These are phyloP conservation scores for Typha latifolia DNA, from an alignment of 176 grass and related monocot species.

Conservation along the genomic window DNA sequence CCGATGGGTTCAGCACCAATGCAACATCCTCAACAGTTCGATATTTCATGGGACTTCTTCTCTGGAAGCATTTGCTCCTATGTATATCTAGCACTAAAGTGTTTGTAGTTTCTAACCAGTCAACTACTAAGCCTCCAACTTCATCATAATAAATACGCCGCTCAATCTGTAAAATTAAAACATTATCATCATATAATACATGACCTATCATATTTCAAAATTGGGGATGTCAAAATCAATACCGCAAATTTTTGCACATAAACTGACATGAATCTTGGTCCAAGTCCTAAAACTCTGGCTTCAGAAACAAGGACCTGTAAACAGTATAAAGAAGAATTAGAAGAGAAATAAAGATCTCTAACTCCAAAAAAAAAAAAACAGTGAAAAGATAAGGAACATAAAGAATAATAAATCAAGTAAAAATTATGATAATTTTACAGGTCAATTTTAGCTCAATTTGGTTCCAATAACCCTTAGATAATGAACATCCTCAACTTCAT, in stretches of 20 bases:
- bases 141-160: conserved; percentile 93
- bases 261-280: conserved; percentile 90
- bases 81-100: conserved; percentile 70
- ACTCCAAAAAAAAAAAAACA: neutral
- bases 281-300: conserved; percentile 83
- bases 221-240: conserved; percentile 11
- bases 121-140: conserved; percentile 52
- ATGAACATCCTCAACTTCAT: no score
- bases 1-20: conserved; percentile 58
- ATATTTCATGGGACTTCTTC: conserved; percentile 39
- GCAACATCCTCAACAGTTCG: conserved; percentile 64
- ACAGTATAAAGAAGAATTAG: neutral
- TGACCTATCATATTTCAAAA: neutral
- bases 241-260: conserved; percentile 79
- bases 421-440: no score
- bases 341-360: neutral
- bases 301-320: conserved; percentile 53
- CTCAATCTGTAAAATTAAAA: conserved; percentile 53
- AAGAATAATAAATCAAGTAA: neutral
- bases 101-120: conserved; percentile 78
- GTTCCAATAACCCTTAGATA: no score
- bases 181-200: conserved; percentile 11
- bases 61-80: conserved; percentile 36
- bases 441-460: no score
- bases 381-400: neutral